Percentiles rank a stretch among this genome's conserved stretches.
phyloP scores from a whole-genome alignment of 2,329 filamentous ascomycete genomes.

The Colletotrichum sp. region DNA sequence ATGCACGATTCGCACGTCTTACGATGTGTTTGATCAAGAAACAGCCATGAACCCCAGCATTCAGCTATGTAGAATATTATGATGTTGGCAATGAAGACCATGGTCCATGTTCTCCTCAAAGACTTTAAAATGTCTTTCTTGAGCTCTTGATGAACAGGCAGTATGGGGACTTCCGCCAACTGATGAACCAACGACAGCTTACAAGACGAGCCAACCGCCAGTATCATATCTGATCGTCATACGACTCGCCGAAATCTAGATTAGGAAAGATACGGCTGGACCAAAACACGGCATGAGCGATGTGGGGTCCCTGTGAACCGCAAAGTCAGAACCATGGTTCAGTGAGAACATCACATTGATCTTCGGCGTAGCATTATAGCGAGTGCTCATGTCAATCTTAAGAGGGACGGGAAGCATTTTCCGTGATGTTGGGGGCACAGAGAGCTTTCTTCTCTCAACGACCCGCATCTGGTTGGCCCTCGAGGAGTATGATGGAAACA shows the following conservation, averaged over 20 bases:
- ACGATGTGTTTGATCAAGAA: too few relatives aligned
- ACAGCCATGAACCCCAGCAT: too few relatives aligned
- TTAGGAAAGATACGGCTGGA: background rate
- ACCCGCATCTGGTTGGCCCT: too few relatives aligned
- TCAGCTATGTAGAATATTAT: background rate
- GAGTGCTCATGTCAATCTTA: background rate
- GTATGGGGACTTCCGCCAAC: background rate
- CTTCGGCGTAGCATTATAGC: background rate
- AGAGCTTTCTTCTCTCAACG: background rate
- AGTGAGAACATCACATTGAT: background rate
- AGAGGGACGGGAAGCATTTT: background rate
- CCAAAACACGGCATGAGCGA: background rate
- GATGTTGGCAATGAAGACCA: background rate
- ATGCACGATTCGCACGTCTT: too few relatives aligned
- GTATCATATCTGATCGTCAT: background rate
- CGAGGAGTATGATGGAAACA: background rate
- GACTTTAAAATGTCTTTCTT: background rate
- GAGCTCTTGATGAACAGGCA: background rate
- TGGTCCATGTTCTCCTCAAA: accelerated
- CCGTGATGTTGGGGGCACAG: accelerated
- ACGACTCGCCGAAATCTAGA: background rate
- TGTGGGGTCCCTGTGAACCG: background rate
- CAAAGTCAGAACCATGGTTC: background rate
- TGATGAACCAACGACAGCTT: background rate
- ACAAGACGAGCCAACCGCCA: background rate